Evolutionary conservation across 352 stramenopile species (phyloP).

Genomic region (Phytophthora rubi): DNA sequence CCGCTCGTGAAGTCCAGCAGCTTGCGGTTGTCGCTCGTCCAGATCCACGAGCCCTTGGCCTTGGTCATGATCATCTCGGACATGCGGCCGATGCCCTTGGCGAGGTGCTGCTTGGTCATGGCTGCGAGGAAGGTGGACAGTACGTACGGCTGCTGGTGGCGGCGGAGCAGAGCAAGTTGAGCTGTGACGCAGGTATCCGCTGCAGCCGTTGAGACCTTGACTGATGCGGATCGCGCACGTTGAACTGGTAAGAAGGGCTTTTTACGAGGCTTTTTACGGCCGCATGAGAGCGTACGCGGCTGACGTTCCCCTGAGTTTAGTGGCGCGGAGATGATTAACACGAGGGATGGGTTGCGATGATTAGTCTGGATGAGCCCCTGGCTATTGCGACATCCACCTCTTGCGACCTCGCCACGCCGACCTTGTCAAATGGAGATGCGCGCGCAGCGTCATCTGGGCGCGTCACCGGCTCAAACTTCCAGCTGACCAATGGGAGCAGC

Average conservation of each 20-base stretch:
- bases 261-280: neutral
- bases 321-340: neutral
- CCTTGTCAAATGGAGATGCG: neutral
- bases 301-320: neutral
- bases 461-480: neutral
- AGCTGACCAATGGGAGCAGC: neutral
- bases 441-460: neutral
- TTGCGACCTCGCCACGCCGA: neutral
- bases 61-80: conserved; percentile 86
- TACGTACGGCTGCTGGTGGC: too few relatives aligned
- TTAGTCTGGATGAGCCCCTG: neutral
- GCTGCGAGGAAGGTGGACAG: conserved; percentile 42
- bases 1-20: conserved; percentile 93
- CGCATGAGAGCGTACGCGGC: neutral
- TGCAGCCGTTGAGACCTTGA: neutral
- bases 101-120: conserved; percentile 29
- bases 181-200: neutral
- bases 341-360: neutral
- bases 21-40: conserved; percentile 87
- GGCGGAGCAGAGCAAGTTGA: neutral
- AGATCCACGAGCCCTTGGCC: conserved; percentile 88
- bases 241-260: neutral
- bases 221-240: neutral
- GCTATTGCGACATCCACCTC: neutral
- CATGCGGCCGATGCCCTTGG: conserved; percentile 83